These are phyloP conservation scores for Venturia oleaginea DNA, from an alignment of 2,329 filamentous ascomycete species.

Conservation along the genomic window DNA sequence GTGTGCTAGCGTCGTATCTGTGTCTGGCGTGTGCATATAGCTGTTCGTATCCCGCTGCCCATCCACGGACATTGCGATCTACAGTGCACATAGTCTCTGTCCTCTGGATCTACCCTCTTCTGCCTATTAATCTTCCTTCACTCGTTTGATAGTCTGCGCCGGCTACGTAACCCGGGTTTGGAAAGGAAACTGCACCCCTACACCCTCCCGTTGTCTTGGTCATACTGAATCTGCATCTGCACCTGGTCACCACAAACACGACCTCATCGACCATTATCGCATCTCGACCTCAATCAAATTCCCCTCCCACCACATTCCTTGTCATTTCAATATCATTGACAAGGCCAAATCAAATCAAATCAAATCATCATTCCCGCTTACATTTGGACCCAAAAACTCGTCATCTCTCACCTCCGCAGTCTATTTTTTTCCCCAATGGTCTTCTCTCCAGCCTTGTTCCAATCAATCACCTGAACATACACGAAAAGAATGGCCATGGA, in stretches of 20 bases:
- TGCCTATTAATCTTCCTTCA: neutral
- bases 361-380: neutral
- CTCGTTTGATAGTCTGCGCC: neutral
- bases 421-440: neutral
- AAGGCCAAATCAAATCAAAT: neutral
- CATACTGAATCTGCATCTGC: neutral
- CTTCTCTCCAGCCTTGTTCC: neutral
- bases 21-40: neutral
- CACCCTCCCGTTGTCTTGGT: neutral
- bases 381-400: neutral
- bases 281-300: neutral
- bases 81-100: neutral
- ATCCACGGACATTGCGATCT: neutral
- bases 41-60: neutral
- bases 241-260: neutral
- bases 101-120: neutral
- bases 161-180: neutral
- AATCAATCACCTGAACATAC: neutral
- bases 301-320: neutral
- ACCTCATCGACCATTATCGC: neutral
- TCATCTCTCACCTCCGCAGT: neutral
- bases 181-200: neutral
- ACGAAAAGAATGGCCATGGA: neutral
- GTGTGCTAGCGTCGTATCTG: neutral
- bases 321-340: neutral